Evolutionary conservation across 805 yeast species (phyloP), one percentile per base, ranked within the genome.

Genomic region (Wickerhamomyces tratensis): DNA sequence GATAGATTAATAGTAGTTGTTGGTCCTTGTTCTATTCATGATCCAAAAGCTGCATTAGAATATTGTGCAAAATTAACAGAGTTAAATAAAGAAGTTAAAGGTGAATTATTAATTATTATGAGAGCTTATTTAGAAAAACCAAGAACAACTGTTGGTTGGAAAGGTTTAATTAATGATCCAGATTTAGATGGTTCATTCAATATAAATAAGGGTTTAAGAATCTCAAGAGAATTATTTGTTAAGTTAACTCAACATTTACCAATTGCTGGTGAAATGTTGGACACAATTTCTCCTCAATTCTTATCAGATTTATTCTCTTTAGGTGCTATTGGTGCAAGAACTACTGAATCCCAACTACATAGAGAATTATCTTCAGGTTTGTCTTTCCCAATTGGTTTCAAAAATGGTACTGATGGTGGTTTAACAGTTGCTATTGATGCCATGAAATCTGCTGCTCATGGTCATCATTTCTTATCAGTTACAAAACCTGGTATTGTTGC

Each of bases 131-230:
- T 91, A 53, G 98, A 91, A 69, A 91, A 91, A 68, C 98, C 98
- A 57, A 83, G 98, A 72, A 91, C 98, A 49, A 91, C 98, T 25
- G 98, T 91, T 43, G 98, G 98, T 50, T 91, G 98, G 98, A 91
- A 91, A 68, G 98, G 98, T 56, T 72, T 91, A 57, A 88, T 91
- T 62, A 91, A 91, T 64, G 98, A 91, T 66, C 98, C 98, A 39
- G 95, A 91, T 58, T 77, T 91, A 47, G 86, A 91, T 65, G 84
- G 85, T 58, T 72, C 96, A 39, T 93, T 83, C 77, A 83, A 91
- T 63, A 93, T 91, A 63, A 91, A 91, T 76, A 86, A 87, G 68
- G 98, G 98, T 57, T 73, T 91, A 50, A 78, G 87, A 56, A 76
- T 86, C 35, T 77, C 97, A 11, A 81, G 98, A 69, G 75, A 83